A percentile compares a stretch with the other conserved stretches of the same genome.
Conservation (phyloP, 352 stramenopile genomes). For the Saprolegnia parasitica region DNA sequence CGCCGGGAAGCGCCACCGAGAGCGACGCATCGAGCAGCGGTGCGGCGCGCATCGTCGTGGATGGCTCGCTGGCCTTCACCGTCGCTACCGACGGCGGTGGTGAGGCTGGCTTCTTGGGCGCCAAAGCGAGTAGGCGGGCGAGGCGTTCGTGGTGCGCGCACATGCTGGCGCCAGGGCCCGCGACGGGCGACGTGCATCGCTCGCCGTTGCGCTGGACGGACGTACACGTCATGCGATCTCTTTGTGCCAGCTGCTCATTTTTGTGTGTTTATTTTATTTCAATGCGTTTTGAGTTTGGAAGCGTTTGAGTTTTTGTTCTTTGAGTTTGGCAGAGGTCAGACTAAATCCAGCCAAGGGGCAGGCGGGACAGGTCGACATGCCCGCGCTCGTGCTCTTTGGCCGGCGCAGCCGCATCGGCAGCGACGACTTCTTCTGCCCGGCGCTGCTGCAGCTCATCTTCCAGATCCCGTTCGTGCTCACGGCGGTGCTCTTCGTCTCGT, state of each 20-base stretch:
- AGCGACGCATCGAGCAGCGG: neutral
- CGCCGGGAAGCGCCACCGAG: slow-evolving; percentile 39
- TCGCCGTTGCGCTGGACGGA: slow-evolving; percentile 61
- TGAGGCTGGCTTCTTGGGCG: slow-evolving; percentile 44
- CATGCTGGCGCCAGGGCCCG: slow-evolving; percentile 37
- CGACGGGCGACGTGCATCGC: slow-evolving; percentile 52
- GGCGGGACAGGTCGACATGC: slow-evolving; percentile 39
- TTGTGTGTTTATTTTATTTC: no score
- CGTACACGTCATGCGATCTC: slow-evolving; percentile 30
- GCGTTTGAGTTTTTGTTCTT: neutral
- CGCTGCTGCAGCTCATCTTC: slow-evolving; percentile 68
- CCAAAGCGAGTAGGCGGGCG: slow-evolving; percentile 71
- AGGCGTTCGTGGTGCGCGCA: slow-evolving; percentile 79
- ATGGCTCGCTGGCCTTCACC: neutral
- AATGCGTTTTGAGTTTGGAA: no score
- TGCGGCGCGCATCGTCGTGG: slow-evolving; percentile 11
- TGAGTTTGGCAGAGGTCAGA: neutral
- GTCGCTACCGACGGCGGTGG: slow-evolving; percentile 14
- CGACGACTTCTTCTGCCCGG: slow-evolving; percentile 82
- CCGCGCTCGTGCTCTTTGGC: slow-evolving; percentile 78
- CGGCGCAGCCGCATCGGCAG: slow-evolving; percentile 76
- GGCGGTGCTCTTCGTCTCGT: slow-evolving; percentile 52
- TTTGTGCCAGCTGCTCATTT: neutral
- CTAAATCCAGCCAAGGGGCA: no score
- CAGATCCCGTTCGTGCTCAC: slow-evolving; percentile 66